Conservation (phyloP, 2,329 filamentous ascomycete genomes). For the Purpureocillium takamizusanense region DNA sequence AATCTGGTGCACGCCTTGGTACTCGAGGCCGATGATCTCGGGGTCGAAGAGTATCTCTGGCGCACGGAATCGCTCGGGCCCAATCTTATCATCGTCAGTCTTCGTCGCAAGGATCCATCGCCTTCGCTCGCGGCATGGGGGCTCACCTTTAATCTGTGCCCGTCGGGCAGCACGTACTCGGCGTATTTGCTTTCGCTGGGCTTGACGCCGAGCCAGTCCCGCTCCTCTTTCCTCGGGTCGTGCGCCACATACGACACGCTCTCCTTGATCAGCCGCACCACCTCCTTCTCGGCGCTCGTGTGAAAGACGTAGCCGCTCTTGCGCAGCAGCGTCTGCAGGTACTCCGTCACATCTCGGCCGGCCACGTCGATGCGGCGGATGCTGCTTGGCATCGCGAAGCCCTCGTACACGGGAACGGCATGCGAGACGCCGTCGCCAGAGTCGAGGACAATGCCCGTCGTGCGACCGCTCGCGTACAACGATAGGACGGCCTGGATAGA, state of each 20-base stretch:
- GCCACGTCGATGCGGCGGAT: conserved; percentile 95
- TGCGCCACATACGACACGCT: conserved; percentile 83
- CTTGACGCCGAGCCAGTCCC: conserved; percentile 82
- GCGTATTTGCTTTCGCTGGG: conserved; percentile 67
- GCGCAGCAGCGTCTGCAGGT: conserved; percentile 81
- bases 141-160: conserved; percentile 78
- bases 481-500: conserved; percentile 96
- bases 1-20: conserved; percentile 94
- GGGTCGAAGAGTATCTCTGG: conserved; percentile 97
- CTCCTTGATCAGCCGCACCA: conserved; percentile 97
- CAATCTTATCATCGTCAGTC: conserved; percentile 53
- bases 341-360: conserved; percentile 90
- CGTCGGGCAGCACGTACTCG: conserved; percentile 87
- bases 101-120: too few relatives aligned
- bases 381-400: conserved; percentile 91
- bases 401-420: conserved; percentile 94
- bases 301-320: conserved; percentile 94
- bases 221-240: conserved; percentile 90
- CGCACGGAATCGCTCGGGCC: conserved; percentile 87
- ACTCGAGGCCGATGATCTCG: conserved; percentile 93
- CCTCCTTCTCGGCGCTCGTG: conserved; percentile 97
- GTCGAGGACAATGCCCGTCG: conserved; percentile 92
- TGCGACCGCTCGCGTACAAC: conserved; percentile 89
- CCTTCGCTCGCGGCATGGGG: too few relatives aligned
- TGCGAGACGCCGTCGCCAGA: conserved; percentile 95